Evolutionary conservation across 345 rosid species (phyloP).

Genomic region (Lepidium africanum): DNA sequence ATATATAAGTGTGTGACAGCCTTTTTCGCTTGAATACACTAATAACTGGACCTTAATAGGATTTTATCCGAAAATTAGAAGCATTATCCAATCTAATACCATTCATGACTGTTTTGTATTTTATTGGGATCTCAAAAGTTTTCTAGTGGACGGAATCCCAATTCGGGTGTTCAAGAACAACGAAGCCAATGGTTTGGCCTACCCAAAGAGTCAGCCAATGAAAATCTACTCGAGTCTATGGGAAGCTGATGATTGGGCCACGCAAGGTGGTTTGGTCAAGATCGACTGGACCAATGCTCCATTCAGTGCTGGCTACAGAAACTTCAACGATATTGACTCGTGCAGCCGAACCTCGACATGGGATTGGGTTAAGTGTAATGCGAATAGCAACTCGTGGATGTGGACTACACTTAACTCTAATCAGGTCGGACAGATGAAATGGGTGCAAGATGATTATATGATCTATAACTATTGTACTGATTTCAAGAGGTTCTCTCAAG

Average conservation of each 20-base stretch:
- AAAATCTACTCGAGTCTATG: slow-evolving; percentile 52
- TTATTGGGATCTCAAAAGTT: slow-evolving; percentile 26
- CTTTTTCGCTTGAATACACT: no score
- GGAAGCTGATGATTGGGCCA: slow-evolving; percentile 79
- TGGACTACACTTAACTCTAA: slow-evolving; percentile 32
- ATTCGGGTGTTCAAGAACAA: slow-evolving; percentile 74
- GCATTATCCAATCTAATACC: background rate
- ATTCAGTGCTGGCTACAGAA: slow-evolving; percentile 50
- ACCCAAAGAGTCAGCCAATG: slow-evolving; percentile 57
- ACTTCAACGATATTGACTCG: slow-evolving; percentile 37
- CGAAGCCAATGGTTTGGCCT: slow-evolving; percentile 53
- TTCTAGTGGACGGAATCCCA: slow-evolving; percentile 55
- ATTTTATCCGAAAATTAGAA: background rate
- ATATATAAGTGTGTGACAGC: no score
- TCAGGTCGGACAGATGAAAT: slow-evolving; percentile 31
- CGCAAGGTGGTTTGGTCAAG: slow-evolving; percentile 56
- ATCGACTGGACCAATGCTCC: slow-evolving; percentile 60
- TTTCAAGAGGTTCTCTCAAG: slow-evolving; percentile 39
- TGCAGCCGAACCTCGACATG: slow-evolving; percentile 28
- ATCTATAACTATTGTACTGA: slow-evolving; percentile 48
- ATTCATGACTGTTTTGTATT: background rate
- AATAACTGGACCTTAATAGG: no score
- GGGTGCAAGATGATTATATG: slow-evolving; percentile 48
- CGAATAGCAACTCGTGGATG: slow-evolving; percentile 30
- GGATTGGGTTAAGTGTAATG: slow-evolving; percentile 36